phyloP scores from a whole-genome alignment of 2,329 filamentous ascomycete genomes.

The Aschersonia sp. region DNA sequence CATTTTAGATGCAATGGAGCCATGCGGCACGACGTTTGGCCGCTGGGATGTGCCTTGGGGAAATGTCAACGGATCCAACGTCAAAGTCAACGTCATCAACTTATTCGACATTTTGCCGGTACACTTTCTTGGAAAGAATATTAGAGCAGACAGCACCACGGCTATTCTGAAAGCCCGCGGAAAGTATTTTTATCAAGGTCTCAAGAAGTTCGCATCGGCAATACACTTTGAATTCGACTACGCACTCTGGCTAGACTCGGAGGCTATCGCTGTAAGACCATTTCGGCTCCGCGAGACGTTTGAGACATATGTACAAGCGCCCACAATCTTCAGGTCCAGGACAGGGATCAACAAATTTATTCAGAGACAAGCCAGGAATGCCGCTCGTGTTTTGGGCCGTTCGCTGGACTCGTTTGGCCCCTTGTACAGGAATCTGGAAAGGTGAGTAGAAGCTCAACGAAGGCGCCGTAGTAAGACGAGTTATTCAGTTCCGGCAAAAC shows the following conservation, averaged over 20 bases:
- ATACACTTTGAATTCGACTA: background rate
- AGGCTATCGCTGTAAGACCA: background rate
- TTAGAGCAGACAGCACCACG: background rate
- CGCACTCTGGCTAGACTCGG: background rate
- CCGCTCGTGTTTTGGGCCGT: background rate
- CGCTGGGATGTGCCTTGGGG: background rate
- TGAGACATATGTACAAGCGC: background rate
- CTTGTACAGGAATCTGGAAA: too few relatives aligned
- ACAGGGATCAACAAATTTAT: background rate
- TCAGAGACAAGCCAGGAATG: background rate
- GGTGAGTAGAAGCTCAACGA: too few relatives aligned
- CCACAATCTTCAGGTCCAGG: background rate
- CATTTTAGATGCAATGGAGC: background rate
- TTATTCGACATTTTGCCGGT: background rate
- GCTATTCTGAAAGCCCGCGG: background rate
- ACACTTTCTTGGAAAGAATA: background rate
- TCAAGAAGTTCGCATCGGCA: background rate
- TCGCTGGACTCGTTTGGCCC: background rate
- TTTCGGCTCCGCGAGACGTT: background rate
- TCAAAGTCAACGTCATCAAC: background rate
- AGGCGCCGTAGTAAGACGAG: too few relatives aligned
- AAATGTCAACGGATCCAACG: background rate
- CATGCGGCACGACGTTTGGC: background rate
- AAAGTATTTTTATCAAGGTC: background rate
- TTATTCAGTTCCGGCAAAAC: too few relatives aligned